phyloP scores from a whole-genome alignment of 2,329 filamentous ascomycete species.

The Leptodontidium sp. region DNA sequence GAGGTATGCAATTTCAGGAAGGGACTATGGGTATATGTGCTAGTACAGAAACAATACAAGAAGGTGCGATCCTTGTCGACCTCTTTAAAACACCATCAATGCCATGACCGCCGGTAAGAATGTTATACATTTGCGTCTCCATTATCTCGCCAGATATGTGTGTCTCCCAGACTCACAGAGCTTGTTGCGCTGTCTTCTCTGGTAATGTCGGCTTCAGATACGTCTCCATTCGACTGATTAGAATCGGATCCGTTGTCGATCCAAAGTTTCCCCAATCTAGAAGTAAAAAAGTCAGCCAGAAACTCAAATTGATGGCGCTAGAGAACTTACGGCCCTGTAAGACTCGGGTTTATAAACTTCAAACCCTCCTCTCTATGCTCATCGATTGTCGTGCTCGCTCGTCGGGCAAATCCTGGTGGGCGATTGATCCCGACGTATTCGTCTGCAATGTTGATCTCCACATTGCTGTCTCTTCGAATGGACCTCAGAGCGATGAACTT shows the following conservation, averaged over 20 bases:
- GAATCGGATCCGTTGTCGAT: conserved; percentile 50
- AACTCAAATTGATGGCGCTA: background rate
- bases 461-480: conserved; percentile 71
- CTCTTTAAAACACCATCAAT: conserved; percentile 29
- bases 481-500: conserved; percentile 91
- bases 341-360: conserved; percentile 79
- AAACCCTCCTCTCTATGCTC: conserved; percentile 75
- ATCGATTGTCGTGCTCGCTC: conserved; percentile 67
- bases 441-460: conserved; percentile 55
- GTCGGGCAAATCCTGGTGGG: conserved; percentile 39
- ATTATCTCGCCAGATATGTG: conserved; percentile 58
- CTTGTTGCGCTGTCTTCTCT: conserved; percentile 52
- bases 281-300: conserved; percentile 25
- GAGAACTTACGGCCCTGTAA: conserved; percentile 68
- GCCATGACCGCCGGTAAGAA: conserved; percentile 14
- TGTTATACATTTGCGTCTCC: conserved; percentile 46
- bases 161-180: conserved; percentile 58
- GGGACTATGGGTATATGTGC: conserved; percentile 33
- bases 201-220: conserved; percentile 24
- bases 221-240: conserved; percentile 26
- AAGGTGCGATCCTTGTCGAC: conserved; percentile 28
- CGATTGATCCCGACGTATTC: conserved; percentile 44
- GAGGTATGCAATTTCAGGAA: conserved; percentile 25
- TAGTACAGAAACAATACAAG: conserved; percentile 22
- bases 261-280: conserved; percentile 74